Percentiles rank a stretch among this genome's conserved stretches.
Conservation (phyloP, 495 filamentous ascomycete genomes). For the Neurospora sp. region DNA sequence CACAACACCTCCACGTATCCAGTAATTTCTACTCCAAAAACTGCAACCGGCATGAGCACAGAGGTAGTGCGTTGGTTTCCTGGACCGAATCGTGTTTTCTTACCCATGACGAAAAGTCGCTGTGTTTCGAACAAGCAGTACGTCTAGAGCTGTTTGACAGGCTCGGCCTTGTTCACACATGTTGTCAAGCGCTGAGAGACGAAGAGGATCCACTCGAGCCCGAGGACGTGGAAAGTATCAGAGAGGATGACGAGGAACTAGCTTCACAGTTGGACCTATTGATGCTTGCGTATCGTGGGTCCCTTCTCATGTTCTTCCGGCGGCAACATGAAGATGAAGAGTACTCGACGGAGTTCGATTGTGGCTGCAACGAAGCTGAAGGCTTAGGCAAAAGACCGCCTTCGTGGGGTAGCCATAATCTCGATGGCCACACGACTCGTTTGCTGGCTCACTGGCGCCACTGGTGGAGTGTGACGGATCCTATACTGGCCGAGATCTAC, state of each 20-base stretch:
- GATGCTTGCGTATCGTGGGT: background rate
- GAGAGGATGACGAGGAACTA: background rate
- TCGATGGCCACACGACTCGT: background rate
- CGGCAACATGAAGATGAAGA: background rate
- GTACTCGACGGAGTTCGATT: background rate
- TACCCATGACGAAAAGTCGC: background rate
- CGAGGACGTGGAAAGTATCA: background rate
- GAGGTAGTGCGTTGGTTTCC: background rate
- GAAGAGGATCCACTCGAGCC: background rate
- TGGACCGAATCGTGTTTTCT: background rate
- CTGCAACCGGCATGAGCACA: background rate
- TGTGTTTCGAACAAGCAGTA: background rate
- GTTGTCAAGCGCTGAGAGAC: background rate
- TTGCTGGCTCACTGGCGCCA: background rate
- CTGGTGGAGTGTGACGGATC: background rate
- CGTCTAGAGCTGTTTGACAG: background rate
- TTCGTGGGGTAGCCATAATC: no score
- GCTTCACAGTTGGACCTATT: background rate
- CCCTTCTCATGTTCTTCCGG: background rate
- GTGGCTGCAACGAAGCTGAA: background rate
- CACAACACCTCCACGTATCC: background rate
- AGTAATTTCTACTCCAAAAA: fast-evolving
- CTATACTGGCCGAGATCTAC: background rate
- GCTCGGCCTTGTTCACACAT: background rate
- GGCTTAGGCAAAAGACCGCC: no score